phyloP scores from a whole-genome alignment of 2,329 filamentous ascomycete genomes.

The Penicillium sclerotigenum region DNA sequence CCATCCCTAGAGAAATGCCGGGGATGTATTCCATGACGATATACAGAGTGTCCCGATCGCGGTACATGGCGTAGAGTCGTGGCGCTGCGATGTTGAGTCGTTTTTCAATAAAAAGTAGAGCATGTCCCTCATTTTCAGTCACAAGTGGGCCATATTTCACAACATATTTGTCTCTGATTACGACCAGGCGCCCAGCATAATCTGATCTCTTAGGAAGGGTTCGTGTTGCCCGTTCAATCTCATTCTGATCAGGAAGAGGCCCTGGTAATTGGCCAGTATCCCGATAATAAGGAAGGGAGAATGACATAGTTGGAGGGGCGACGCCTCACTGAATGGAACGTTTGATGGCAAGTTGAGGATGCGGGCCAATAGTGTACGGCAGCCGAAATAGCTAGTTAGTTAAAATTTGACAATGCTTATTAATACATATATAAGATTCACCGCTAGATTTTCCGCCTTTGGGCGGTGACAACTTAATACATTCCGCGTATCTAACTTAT shows the following conservation, averaged over 20 bases:
- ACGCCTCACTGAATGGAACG: neutral
- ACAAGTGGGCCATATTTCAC: conserved; percentile 23
- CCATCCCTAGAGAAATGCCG: conserved; percentile 10
- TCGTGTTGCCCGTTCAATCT: conserved; percentile 14
- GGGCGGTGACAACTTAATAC: no score
- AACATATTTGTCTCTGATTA: conserved; percentile 19
- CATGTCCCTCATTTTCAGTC: conserved; percentile 22
- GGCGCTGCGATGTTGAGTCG: conserved; percentile 17
- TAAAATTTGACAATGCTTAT: no score
- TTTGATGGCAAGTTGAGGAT: neutral
- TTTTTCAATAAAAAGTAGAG: conserved; percentile 21
- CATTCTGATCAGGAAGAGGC: conserved; percentile 19
- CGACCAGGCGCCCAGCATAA: conserved; percentile 16
- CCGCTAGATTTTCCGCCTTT: no score
- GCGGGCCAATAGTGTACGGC: neutral
- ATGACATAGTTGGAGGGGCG: conserved; percentile 4
- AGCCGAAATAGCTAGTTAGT: no score
- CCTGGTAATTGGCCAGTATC: conserved; percentile 15
- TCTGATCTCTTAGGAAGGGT: conserved; percentile 21
- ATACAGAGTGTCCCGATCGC: conserved; percentile 14
- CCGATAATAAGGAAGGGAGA: conserved; percentile 19
- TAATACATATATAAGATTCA: no score
- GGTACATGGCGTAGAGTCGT: conserved; percentile 23
- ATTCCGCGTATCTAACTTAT: no score
- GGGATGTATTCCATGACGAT: conserved; percentile 21